A percentile compares a stretch with the other conserved stretches of the same genome.
Conservation (phyloP, 371 early-diverging fungal species). For the Amoeboaphelidium protococcarum region DNA sequence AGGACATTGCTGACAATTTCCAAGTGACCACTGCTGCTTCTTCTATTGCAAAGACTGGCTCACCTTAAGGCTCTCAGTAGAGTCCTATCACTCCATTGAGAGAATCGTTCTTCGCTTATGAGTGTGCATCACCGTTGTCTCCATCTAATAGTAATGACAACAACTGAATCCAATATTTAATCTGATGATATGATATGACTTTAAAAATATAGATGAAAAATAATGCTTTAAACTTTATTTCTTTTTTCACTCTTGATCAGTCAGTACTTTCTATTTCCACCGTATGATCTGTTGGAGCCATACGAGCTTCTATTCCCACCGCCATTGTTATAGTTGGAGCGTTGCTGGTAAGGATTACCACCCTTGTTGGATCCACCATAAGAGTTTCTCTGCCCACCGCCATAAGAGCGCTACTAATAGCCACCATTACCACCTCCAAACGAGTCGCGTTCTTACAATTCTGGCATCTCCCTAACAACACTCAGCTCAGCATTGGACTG, state of each 20-base stretch:
- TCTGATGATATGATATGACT: neutral
- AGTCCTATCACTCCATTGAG: too few species aligned
- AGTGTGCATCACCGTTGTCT: neutral
- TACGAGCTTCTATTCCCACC: too few species aligned
- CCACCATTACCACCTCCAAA: slow-evolving; percentile 11
- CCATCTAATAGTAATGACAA: neutral
- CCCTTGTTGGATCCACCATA: too few species aligned
- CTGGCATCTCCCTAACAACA: slow-evolving; percentile 41
- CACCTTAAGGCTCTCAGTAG: too few species aligned
- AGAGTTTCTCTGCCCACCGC: slow-evolving; percentile 10
- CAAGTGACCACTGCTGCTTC: too few species aligned
- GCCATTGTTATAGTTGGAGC: neutral
- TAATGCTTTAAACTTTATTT: too few species aligned
- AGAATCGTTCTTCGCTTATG: neutral
- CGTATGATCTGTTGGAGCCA: neutral
- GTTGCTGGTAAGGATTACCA: slow-evolving; percentile 5
- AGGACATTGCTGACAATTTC: too few species aligned
- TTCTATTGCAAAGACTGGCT: too few species aligned
- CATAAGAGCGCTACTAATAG: slow-evolving; percentile 9
- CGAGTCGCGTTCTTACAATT: slow-evolving; percentile 26
- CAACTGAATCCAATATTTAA: neutral
- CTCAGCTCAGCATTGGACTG: slow-evolving; percentile 22
- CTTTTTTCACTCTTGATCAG: too few species aligned
- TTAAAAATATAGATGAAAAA: neutral
- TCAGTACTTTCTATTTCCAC: neutral